phyloP scores from a whole-genome alignment of 2,329 filamentous ascomycete species.

The Lojkania enalia region DNA sequence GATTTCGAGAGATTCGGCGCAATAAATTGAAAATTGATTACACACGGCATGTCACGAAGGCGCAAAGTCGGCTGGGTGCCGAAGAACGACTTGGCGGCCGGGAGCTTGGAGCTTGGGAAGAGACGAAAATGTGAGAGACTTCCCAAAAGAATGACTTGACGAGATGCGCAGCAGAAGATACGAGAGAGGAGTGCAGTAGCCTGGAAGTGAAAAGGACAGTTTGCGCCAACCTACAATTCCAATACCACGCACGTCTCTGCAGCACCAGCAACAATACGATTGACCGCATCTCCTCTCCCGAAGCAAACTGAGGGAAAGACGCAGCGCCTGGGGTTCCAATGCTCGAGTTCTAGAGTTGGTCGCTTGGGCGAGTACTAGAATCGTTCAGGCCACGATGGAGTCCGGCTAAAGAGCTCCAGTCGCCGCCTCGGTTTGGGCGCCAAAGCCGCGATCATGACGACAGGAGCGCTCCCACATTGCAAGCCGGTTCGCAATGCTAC shows the following conservation, averaged over 20 bases:
- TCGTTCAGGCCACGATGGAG: background rate
- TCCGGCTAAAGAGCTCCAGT: conserved; percentile 1
- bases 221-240: conserved; percentile 9
- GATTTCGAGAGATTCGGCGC: conserved; percentile 19
- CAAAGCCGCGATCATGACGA: no score
- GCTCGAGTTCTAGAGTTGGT: background rate
- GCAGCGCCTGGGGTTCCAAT: no score
- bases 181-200: conserved; percentile 10
- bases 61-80: conserved; percentile 18
- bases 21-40: conserved; percentile 43
- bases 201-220: conserved; percentile 13
- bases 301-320: no score
- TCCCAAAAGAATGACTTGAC: conserved; percentile 4
- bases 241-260: background rate
- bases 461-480: no score
- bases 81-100: conserved; percentile 19
- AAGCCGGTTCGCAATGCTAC: no score
- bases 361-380: background rate
- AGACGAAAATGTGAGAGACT: conserved; percentile 2
- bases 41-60: conserved; percentile 26
- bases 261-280: background rate
- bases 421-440: no score
- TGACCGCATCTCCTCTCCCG: background rate
- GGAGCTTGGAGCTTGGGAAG: conserved; percentile 4
- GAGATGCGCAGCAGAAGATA: conserved; percentile 12